These are phyloP conservation scores for Pseudocercospora eumusae DNA, from an alignment of 2,329 filamentous ascomycete genomes.

Conservation along the genomic window DNA sequence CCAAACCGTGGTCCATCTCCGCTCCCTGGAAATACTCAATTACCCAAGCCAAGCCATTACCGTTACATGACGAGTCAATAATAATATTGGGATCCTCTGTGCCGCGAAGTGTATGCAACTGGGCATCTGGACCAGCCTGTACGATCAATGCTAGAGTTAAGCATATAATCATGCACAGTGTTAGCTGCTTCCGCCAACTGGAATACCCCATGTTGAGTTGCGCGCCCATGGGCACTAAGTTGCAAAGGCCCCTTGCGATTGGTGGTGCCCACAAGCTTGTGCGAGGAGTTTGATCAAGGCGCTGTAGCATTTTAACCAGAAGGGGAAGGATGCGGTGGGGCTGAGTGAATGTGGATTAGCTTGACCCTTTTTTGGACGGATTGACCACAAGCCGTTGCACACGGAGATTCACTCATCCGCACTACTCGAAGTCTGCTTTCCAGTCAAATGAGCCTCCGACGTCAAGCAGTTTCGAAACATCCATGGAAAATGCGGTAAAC, in stretches of 20 bases:
- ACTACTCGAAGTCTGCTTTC: not conserved
- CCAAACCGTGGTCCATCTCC: conserved; percentile 2
- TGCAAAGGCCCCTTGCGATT: not conserved
- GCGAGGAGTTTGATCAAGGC: not conserved
- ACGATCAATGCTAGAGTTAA: not conserved
- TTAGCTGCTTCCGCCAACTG: conserved; percentile 1
- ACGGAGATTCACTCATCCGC: conserved; percentile 5
- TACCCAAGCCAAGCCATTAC: not conserved
- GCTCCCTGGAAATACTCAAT: not conserved
- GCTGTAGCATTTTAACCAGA: not conserved
- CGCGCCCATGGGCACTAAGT: not conserved
- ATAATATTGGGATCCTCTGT: conserved; percentile 2
- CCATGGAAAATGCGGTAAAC: not conserved
- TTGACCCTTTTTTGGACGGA: not conserved
- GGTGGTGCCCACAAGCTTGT: not conserved
- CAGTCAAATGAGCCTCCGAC: conserved; percentile 10
- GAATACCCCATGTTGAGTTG: conserved; percentile 1
- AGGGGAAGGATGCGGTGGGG: not conserved
- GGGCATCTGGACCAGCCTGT: conserved; percentile 2
- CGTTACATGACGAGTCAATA: conserved; percentile 7
- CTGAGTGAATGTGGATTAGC: conserved; percentile 8
- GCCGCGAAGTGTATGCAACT: not conserved
- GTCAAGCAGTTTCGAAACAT: not conserved
- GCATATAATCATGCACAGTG: conserved; percentile 12
- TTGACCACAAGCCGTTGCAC: not conserved